Percentiles rank a stretch among this genome's conserved stretches.
phyloP scores from a whole-genome alignment of 768 basidiomycete species.

The Lenzites betulinus region DNA sequence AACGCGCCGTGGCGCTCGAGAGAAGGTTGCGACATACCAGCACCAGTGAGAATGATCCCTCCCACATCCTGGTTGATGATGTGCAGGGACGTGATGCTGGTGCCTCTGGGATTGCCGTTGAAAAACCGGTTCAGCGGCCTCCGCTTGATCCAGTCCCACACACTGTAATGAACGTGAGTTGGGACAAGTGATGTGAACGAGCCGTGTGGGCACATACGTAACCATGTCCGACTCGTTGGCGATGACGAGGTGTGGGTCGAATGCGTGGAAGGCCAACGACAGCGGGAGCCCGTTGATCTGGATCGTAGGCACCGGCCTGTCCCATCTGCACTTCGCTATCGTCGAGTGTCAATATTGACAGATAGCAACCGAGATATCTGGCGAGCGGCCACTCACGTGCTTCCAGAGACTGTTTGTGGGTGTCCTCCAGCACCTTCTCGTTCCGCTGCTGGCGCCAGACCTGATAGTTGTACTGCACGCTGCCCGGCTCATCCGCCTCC shows the following conservation, averaged over 20 bases:
- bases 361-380: not conserved
- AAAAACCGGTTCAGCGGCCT: constrained; percentile 80
- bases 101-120: constrained; percentile 83
- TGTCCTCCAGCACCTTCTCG: constrained; percentile 73
- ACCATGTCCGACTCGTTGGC: constrained; percentile 87
- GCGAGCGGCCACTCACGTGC: constrained; percentile 70
- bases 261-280: constrained; percentile 88
- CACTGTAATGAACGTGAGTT: constrained; percentile 45
- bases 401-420: constrained; percentile 63
- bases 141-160: constrained; percentile 92
- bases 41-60: constrained; percentile 84
- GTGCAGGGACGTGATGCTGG: constrained; percentile 83
- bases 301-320: constrained; percentile 66
- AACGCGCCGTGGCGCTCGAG: not conserved
- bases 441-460: constrained; percentile 93
- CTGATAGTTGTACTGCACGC: constrained; percentile 91
- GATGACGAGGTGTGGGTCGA: constrained; percentile 84
- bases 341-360: constrained; percentile 2
- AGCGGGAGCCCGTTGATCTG: constrained; percentile 62
- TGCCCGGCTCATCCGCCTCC: constrained; percentile 95
- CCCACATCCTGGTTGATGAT: constrained; percentile 96
- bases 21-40: constrained; percentile 53
- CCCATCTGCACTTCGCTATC: constrained; percentile 69
- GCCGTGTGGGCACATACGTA: constrained; percentile 50
- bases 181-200: not conserved